Evolutionary conservation across 805 yeast species (phyloP).

Genomic region (Candida corydali): DNA sequence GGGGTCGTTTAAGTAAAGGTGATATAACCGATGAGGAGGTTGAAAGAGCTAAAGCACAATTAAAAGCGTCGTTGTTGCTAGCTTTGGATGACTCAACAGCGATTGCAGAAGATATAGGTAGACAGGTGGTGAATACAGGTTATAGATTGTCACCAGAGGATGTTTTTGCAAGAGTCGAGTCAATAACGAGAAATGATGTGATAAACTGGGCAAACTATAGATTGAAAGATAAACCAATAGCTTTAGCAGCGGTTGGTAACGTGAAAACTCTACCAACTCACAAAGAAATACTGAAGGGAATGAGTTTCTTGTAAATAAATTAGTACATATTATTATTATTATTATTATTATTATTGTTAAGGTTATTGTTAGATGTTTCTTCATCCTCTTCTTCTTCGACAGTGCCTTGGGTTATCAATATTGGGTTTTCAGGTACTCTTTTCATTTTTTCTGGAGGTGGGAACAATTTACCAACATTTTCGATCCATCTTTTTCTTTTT

Average conservation of each 20-base stretch:
- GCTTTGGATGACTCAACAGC: conserved; percentile 95
- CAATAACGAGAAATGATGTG: conserved; percentile 74
- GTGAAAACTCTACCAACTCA: conserved; percentile 68
- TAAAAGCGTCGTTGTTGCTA: conserved; percentile 85
- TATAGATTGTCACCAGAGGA: conserved; percentile 68
- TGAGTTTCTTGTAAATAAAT: conserved; percentile 15
- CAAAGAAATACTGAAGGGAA: conserved; percentile 45
- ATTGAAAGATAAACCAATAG: conserved; percentile 71
- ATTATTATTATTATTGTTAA: no score
- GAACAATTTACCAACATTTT: conserved; percentile 84
- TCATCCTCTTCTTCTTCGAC: conserved; percentile 31
- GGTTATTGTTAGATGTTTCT: conserved; percentile 12
- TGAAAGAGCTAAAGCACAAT: conserved; percentile 89
- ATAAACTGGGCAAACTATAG: conserved; percentile 85
- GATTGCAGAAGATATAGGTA: conserved; percentile 95
- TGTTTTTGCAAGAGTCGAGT: conserved; percentile 69
- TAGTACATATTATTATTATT: no score
- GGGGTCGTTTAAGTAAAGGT: conserved; percentile 84
- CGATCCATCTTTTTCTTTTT: conserved; percentile 85
- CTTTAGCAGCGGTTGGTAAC: conserved; percentile 90
- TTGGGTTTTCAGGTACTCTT: conserved; percentile 61
- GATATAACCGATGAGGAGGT: conserved; percentile 78
- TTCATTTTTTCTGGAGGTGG: conserved; percentile 64
- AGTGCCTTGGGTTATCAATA: conserved; percentile 44
- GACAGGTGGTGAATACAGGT: conserved; percentile 95